Evolutionary conservation across 192 early-diverging fungal species (phyloP).

Genomic region (Coemansia sp.): DNA sequence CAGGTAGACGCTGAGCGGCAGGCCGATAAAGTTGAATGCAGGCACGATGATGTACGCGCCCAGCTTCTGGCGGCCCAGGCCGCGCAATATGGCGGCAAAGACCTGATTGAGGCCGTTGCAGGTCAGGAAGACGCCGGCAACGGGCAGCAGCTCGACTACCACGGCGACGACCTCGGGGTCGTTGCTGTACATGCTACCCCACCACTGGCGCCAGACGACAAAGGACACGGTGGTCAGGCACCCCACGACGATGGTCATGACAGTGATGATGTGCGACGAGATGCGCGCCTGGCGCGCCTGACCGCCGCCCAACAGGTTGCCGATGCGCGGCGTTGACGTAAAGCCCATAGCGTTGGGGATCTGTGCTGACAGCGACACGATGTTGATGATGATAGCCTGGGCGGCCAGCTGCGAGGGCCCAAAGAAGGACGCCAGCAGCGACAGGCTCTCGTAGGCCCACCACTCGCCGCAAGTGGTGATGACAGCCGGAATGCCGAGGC

Average conservation of each 20-base stretch:
- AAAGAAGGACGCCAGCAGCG: constrained; percentile 58
- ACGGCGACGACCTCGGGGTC: constrained; percentile 72
- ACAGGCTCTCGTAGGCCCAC: constrained; percentile 58
- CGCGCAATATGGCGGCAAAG: constrained; percentile 60
- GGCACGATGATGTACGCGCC: constrained; percentile 60
- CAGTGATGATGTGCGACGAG: constrained; percentile 14
- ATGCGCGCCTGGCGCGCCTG: constrained; percentile 27
- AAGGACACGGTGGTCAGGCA: background rate
- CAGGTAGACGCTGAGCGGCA: constrained; percentile 61
- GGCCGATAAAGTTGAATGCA: constrained; percentile 58
- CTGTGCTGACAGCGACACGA: constrained; percentile 55
- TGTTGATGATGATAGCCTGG: constrained; percentile 62
- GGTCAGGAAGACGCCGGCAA: constrained; percentile 67
- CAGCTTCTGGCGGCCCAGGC: constrained; percentile 57
- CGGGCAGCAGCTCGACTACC: constrained; percentile 72
- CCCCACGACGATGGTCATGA: constrained; percentile 14
- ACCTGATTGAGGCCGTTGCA: constrained; percentile 64
- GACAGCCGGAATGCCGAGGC: constrained; percentile 72
- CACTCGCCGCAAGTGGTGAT: constrained; percentile 74
- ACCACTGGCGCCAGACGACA: constrained; percentile 29
- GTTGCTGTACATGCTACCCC: constrained; percentile 64
- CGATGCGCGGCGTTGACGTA: constrained; percentile 57
- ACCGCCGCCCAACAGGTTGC: constrained; percentile 58
- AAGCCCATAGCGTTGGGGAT: constrained; percentile 60
- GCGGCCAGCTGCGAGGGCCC: constrained; percentile 60